phyloP scores from a whole-genome alignment of 495 filamentous ascomycete genomes.

The Xylaria sp. region DNA sequence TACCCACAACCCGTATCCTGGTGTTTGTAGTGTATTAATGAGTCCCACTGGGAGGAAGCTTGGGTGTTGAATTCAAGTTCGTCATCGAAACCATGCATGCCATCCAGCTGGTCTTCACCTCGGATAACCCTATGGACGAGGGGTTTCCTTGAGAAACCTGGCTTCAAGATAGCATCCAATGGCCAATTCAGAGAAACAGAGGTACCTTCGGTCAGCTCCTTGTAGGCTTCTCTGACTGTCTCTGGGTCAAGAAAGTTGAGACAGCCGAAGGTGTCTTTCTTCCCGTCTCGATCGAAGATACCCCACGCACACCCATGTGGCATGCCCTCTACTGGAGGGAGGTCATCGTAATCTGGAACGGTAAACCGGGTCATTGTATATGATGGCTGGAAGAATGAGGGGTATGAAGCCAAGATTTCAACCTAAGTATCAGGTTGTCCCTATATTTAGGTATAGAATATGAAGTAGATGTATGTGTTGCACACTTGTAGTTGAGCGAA shows the following conservation, averaged over 20 bases:
- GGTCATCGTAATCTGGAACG: constrained; percentile 8
- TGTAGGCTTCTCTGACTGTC: constrained; percentile 5
- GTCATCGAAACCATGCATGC: neutral
- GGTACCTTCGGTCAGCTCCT: neutral
- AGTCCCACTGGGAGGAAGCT: constrained; percentile 8
- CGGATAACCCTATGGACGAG: neutral
- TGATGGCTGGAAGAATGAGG: neutral
- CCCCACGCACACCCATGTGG: constrained; percentile 10
- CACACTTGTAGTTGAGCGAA: neutral
- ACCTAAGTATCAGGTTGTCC: neutral
- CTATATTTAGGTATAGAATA: neutral
- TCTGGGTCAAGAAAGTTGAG: neutral
- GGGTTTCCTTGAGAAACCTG: neutral
- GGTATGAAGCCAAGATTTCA: neutral
- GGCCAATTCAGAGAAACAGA: constrained; percentile 9
- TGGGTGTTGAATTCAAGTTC: constrained; percentile 9
- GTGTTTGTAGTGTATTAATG: constrained; percentile 1
- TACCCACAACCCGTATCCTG: constrained; percentile 1
- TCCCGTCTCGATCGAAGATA: neutral
- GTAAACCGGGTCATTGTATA: neutral
- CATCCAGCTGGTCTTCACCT: neutral
- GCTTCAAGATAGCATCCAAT: neutral
- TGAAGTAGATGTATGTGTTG: neutral
- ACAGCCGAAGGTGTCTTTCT: neutral
- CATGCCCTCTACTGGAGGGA: constrained; percentile 2